Evolutionary conservation across 1,139 yeast species (phyloP), one percentile per base, ranked within the genome.

Genomic region (Pichia sp.): DNA sequence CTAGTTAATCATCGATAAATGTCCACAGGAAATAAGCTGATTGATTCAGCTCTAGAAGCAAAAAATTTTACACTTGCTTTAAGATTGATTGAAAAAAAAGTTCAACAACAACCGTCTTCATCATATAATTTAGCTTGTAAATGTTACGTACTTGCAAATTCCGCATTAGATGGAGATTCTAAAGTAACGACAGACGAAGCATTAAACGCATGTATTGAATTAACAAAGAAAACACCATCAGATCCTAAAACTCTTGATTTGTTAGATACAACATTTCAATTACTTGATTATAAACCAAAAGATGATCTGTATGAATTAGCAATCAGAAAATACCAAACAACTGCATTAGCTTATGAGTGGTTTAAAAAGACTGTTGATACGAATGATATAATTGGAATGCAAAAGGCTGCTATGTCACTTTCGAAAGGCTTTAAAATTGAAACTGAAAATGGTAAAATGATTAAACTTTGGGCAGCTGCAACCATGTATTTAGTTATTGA

Each of bases 1-100:
- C 11, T 8, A 34, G n/a, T 8, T 19, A 34, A 34, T 34, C 22
- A n/a, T n/a, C 8, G 10, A n/a, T 8, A 25, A 16, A 54, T 50
- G 54, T 44, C 49, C 1, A 50, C 56, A 1, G 57, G 54, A 11
- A 39, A 51, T 30, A 50, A 49, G 42, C 39, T 54, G 33, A 53
- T 65, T 3, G 62, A 59, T 30, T 44, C 58, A 14, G 80, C 84
- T 16, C 75, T 85, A 44, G 79, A 79, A 34, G 71, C 73, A 34
- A 84, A 85, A 3, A 74, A 80, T 7, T 82, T 68, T 63, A 70
- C 73, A 45, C 71, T 71, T 53, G 93, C 95, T 0, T 72, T 73
- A 50, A 70, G 73, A 14, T 71, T 76, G 44, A 67, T 84, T 19
- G 70, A 73, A 41, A 74, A 76, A 53, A 80, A 79, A 60, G 66